phyloP scores from a whole-genome alignment of 164 flowering plant genomes.

The Akebia trifoliata region DNA sequence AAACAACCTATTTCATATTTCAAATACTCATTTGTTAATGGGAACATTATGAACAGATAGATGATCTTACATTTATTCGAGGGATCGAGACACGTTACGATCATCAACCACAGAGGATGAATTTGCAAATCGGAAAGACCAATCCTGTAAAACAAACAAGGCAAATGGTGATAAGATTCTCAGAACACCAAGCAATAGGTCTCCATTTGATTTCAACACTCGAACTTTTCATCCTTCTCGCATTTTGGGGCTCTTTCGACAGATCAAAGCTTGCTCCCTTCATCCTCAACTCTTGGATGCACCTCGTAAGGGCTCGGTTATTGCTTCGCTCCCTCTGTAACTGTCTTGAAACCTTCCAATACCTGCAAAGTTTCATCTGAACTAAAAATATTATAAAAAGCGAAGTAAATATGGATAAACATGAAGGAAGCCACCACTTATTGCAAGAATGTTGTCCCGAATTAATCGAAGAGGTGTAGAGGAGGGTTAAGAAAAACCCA shows the following conservation, averaged over 20 bases:
- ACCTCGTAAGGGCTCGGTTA: constrained; percentile 47
- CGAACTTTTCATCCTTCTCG: constrained; percentile 77
- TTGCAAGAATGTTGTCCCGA: constrained; percentile 23
- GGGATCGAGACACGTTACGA: no score
- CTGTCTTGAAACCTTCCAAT: constrained; percentile 50
- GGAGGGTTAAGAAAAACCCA: constrained; percentile 48
- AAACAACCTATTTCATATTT: no score
- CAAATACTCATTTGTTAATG: no score
- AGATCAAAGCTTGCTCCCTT: constrained; percentile 88
- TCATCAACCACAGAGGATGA: constrained; percentile 48
- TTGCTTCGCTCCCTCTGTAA: constrained; percentile 61
- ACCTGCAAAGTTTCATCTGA: constrained; percentile 62
- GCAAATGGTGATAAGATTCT: constrained; percentile 44
- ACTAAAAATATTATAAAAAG: constrained; percentile 47
- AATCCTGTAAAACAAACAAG: constrained; percentile 62
- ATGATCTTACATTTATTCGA: no score
- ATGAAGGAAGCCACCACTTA: constrained; percentile 75
- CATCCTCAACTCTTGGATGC: constrained; percentile 88
- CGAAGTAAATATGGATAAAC: constrained; percentile 42
- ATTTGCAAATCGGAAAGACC: constrained; percentile 46
- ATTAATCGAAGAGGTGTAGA: constrained; percentile 47
- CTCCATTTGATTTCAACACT: constrained; percentile 92
- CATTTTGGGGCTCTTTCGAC: constrained; percentile 53
- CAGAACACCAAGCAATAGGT: constrained; percentile 63
- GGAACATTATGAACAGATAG: no score